These are phyloP conservation scores for Penicillium robsamsonii DNA, from an alignment of 495 filamentous ascomycete species.

Conservation along the genomic window DNA sequence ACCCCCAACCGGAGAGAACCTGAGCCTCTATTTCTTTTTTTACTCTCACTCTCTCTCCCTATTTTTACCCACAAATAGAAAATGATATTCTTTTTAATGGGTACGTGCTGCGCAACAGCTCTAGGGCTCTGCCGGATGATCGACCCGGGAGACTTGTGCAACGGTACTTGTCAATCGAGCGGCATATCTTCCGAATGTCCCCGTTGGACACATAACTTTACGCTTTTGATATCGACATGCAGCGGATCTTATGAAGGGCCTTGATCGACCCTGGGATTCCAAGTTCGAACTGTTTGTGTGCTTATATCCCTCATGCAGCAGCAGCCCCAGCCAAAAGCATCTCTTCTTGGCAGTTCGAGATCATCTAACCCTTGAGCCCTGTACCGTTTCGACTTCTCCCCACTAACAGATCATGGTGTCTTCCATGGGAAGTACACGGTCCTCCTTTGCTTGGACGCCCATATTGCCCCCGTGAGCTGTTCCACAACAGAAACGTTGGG, in stretches of 20 bases:
- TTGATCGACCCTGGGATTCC: slow-evolving; percentile 11
- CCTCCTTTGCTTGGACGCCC: not conserved
- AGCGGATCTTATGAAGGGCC: slow-evolving; percentile 16
- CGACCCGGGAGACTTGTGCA: slow-evolving; percentile 34
- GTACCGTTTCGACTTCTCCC: slow-evolving; percentile 1
- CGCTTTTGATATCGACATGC: slow-evolving; percentile 10
- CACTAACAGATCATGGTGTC: slow-evolving; percentile 12
- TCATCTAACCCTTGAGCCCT: not conserved
- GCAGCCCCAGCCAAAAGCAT: slow-evolving; percentile 16
- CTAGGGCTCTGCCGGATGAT: slow-evolving; percentile 28
- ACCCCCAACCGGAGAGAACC: slow-evolving; percentile 4
- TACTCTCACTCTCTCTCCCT: not conserved
- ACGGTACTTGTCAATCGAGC: slow-evolving; percentile 36
- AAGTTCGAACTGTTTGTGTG: slow-evolving; percentile 23
- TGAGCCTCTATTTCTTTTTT: not conserved
- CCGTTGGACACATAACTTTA: slow-evolving; percentile 27
- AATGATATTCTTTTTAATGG: slow-evolving; percentile 11
- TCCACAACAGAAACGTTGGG: slow-evolving; percentile 41
- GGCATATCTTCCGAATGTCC: slow-evolving; percentile 40
- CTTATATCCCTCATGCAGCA: slow-evolving; percentile 19
- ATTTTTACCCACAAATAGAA: not conserved
- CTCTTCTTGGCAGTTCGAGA: slow-evolving; percentile 9
- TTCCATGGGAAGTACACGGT: slow-evolving; percentile 2
- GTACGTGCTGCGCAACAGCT: not conserved
- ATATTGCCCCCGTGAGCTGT: slow-evolving; percentile 20